Conservation (phyloP, 1,284 basidiomycete species). For the Agaricales sp. region DNA sequence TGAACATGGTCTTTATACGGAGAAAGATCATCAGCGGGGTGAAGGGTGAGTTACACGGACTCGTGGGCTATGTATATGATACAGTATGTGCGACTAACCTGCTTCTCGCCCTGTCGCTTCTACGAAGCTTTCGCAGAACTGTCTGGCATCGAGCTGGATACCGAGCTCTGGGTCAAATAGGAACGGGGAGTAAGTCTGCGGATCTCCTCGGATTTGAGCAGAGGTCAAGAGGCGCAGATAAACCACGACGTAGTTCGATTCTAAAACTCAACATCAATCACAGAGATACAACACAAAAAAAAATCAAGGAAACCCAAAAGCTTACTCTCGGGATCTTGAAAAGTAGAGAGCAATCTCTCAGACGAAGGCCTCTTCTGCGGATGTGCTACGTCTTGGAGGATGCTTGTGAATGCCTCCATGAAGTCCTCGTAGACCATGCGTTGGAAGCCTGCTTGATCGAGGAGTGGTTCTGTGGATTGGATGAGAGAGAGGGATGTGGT, state of each 20-base stretch:
- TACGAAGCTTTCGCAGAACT: constrained; percentile 72
- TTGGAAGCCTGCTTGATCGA: constrained; percentile 60
- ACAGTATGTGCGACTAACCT: constrained; percentile 27
- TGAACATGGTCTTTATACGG: constrained; percentile 70
- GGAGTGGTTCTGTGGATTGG: constrained; percentile 36
- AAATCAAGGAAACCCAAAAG: not conserved
- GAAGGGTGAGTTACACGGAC: no score
- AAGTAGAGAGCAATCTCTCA: constrained; percentile 29
- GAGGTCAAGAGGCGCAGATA: constrained; percentile 76
- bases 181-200: constrained; percentile 60
- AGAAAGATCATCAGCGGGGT: not conserved
- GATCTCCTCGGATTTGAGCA: constrained; percentile 64
- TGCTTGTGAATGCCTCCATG: constrained; percentile 34
- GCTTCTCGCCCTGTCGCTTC: constrained; percentile 80
- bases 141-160: constrained; percentile 43
- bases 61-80: no score
- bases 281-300: not conserved
- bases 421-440: constrained; percentile 51
- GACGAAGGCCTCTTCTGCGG: constrained; percentile 29
- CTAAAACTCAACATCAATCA: constrained; percentile 22
- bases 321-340: constrained; percentile 24
- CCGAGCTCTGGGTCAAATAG: constrained; percentile 67
- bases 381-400: constrained; percentile 32
- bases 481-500: constrained; percentile 43
- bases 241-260: constrained; percentile 62